Conservation (phyloP, 306 rosid species). For the Prunus fruticosa region DNA sequence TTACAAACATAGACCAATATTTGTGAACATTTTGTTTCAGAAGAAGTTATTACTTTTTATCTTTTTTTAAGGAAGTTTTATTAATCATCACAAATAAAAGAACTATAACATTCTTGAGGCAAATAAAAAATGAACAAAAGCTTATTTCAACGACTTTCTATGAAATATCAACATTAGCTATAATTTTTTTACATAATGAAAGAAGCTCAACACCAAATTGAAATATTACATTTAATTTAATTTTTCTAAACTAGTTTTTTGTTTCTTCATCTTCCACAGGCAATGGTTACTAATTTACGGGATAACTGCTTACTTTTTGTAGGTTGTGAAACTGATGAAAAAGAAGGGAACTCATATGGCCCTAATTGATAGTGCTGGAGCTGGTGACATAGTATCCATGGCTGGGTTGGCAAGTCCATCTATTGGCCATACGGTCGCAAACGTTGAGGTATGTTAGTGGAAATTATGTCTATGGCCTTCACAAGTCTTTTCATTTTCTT, state of each 20-base stretch:
- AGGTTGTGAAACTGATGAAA: constrained; percentile 91
- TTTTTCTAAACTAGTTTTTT: background rate
- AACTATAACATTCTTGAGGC: background rate
- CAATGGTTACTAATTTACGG: constrained; percentile 2
- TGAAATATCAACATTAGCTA: background rate
- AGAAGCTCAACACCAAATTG: too few species aligned
- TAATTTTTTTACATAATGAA: background rate
- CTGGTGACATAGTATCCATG: constrained; percentile 92
- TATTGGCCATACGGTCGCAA: constrained; percentile 90
- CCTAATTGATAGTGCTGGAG: constrained; percentile 83
- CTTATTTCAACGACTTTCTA: background rate
- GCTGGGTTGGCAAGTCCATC: constrained; percentile 84
- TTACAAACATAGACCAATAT: background rate
- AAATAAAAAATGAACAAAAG: background rate
- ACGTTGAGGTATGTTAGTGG: constrained; percentile 50
- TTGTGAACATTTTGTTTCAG: background rate
- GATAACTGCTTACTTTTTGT: constrained; percentile 17
- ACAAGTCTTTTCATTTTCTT: background rate
- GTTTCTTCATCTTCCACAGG: constrained; percentile 21
- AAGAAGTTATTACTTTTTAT: background rate
- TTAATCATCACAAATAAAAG: background rate
- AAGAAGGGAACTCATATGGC: constrained; percentile 81
- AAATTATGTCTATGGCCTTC: background rate
- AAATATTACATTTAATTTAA: background rate
- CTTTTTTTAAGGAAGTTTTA: constrained; percentile 1